phyloP scores from a whole-genome alignment of 495 filamentous ascomycete species.

The Aspergillus saccharolyticus region DNA sequence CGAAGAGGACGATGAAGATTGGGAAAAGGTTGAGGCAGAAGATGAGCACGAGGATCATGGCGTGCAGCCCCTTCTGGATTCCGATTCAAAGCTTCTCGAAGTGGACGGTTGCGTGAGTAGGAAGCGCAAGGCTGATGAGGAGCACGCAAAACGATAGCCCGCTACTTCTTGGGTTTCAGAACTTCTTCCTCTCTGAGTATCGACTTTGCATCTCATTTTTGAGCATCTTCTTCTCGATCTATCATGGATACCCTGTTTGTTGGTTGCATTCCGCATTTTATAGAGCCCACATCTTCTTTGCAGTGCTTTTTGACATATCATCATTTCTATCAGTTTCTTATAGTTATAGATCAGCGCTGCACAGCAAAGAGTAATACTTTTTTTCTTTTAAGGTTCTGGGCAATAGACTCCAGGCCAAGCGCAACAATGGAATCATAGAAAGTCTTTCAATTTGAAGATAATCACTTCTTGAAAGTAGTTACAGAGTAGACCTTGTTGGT shows the following conservation, averaged over 20 bases:
- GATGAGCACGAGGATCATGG: slow-evolving; percentile 33
- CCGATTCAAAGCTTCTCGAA: slow-evolving; percentile 31
- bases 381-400: no score
- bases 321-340: no score
- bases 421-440: no score
- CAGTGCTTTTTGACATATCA: background rate
- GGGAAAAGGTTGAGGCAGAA: slow-evolving; percentile 42
- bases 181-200: slow-evolving; percentile 4
- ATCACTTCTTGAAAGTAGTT: no score
- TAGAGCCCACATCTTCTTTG: background rate
- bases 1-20: slow-evolving; percentile 39
- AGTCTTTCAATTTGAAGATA: no score
- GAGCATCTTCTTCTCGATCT: background rate
- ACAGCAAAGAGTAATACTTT: no score
- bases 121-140: slow-evolving; percentile 41
- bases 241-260: background rate
- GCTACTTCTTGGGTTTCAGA: slow-evolving; percentile 4
- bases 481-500: no score
- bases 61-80: slow-evolving; percentile 30
- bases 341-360: no score
- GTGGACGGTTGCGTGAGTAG: slow-evolving; percentile 21
- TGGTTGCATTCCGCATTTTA: background rate
- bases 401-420: no score
- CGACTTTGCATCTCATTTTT: slow-evolving; percentile 15
- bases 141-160: slow-evolving; percentile 18